Conservation (phyloP, 768 basidiomycete genomes). For the Mycena pura region DNA sequence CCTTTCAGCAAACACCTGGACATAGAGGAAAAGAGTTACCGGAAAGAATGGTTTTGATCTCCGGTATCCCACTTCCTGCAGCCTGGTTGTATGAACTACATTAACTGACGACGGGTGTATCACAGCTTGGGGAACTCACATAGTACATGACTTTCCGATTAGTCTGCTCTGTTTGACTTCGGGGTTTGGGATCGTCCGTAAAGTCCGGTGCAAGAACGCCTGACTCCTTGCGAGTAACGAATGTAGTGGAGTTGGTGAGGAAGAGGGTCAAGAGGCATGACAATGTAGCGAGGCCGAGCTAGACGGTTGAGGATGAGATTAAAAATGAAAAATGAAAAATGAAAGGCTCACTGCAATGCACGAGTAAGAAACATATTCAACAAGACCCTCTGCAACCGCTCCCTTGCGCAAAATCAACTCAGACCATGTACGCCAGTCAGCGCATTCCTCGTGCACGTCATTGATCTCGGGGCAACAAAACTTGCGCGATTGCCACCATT, state of each 20-base stretch:
- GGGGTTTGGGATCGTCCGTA: constrained; percentile 35
- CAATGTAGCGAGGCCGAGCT: constrained; percentile 76
- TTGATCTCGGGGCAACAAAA: constrained; percentile 76
- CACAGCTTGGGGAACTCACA: constrained; percentile 57
- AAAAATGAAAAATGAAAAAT: constrained; percentile 5
- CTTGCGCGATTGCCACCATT: constrained; percentile 76
- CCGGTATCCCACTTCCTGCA: constrained; percentile 95
- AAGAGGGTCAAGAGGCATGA: constrained; percentile 86
- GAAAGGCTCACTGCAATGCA: constrained; percentile 72
- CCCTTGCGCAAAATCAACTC: constrained; percentile 52
- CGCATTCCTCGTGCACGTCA: constrained; percentile 53
- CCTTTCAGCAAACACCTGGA: background rate
- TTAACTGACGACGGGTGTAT: background rate
- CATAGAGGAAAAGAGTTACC: constrained; percentile 47
- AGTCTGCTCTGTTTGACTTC: constrained; percentile 29
- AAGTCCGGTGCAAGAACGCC: constrained; percentile 65
- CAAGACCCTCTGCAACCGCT: constrained; percentile 46
- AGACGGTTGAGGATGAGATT: background rate
- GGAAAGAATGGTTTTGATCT: constrained; percentile 93
- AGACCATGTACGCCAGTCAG: constrained; percentile 81
- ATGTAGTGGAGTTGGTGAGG: constrained; percentile 88
- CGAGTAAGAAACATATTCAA: constrained; percentile 76
- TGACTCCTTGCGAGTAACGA: constrained; percentile 88
- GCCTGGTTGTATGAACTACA: constrained; percentile 56
- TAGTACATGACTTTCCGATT: constrained; percentile 84